Conservation (phyloP, 169 alveolate genomes). For the Eimeria necatrix region DNA sequence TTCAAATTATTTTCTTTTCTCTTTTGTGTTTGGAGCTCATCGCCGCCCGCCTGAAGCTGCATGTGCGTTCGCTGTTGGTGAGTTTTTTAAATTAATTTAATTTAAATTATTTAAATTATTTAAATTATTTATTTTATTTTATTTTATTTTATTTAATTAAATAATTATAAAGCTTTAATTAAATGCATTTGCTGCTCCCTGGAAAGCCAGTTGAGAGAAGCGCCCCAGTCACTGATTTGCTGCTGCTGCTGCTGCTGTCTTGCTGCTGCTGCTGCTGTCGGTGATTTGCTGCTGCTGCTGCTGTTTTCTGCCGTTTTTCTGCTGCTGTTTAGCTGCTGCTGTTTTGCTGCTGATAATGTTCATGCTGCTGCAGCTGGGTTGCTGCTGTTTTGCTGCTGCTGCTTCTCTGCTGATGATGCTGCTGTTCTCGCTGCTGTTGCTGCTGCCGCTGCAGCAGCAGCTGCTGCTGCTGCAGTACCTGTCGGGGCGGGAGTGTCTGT, state of each 20-base stretch:
- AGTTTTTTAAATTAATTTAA: background rate
- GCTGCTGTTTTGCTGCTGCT: background rate
- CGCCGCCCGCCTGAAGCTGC: slow-evolving; percentile 76
- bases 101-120: background rate
- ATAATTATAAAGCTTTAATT: background rate
- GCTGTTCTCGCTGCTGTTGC: slow-evolving; percentile 31
- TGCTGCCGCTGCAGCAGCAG: background rate
- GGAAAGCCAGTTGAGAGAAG: no score
- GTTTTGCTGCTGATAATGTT: no score
- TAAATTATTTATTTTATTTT: background rate
- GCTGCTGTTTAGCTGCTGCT: background rate
- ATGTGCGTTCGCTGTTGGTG: slow-evolving; percentile 78
- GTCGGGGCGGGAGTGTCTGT: background rate
- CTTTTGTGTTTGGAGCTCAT: slow-evolving; percentile 71
- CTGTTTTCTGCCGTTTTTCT: background rate
- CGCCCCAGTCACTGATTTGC: no score
- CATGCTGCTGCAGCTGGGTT: background rate
- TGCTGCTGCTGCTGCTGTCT: no score
- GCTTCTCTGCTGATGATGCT: background rate
- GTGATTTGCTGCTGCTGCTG: background rate
- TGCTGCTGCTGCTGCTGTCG: background rate
- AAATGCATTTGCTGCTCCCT: background rate
- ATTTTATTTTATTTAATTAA: background rate
- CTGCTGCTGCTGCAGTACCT: slow-evolving; percentile 15
- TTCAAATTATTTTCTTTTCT: slow-evolving; percentile 66